Evolutionary conservation across 176 grass and related monocot genomes (phyloP).

Genomic region (Eragrostis nindensis): DNA sequence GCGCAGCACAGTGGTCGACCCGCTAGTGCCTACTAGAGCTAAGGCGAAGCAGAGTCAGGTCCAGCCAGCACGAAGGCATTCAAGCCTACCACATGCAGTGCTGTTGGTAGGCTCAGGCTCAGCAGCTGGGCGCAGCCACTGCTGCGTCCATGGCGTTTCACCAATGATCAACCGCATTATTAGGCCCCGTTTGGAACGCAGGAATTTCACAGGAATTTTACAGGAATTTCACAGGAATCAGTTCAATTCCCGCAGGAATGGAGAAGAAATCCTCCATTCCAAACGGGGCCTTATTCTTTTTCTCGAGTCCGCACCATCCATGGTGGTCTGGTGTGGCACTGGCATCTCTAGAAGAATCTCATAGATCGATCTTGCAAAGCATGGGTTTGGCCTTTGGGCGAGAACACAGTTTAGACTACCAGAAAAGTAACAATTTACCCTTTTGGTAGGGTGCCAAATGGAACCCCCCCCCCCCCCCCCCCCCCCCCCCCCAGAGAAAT

Average conservation of each 20-base stretch:
- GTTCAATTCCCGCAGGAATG: no score
- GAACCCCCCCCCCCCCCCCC: no score
- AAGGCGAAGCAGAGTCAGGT: not conserved
- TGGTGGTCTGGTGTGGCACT: not conserved
- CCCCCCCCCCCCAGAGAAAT: no score
- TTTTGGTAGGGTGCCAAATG: not conserved
- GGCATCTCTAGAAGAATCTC: no score
- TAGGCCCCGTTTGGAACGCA: no score
- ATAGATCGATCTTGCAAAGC: not conserved
- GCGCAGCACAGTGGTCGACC: no score
- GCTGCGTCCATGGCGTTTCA: not conserved
- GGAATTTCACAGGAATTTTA: no score
- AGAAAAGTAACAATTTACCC: not conserved
- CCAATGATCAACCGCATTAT: not conserved
- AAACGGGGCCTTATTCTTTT: no score
- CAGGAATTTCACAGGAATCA: no score
- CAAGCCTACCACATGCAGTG: slow-evolving; percentile 35
- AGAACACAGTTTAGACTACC: not conserved
- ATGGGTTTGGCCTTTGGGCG: not conserved
- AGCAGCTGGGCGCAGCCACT: not conserved
- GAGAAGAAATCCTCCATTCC: no score
- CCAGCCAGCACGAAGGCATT: not conserved
- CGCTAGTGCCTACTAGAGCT: no score
- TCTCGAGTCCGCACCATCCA: no score
- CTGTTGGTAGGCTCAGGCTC: not conserved